phyloP scores from a whole-genome alignment of 306 rosid species.

The Senna tora region DNA sequence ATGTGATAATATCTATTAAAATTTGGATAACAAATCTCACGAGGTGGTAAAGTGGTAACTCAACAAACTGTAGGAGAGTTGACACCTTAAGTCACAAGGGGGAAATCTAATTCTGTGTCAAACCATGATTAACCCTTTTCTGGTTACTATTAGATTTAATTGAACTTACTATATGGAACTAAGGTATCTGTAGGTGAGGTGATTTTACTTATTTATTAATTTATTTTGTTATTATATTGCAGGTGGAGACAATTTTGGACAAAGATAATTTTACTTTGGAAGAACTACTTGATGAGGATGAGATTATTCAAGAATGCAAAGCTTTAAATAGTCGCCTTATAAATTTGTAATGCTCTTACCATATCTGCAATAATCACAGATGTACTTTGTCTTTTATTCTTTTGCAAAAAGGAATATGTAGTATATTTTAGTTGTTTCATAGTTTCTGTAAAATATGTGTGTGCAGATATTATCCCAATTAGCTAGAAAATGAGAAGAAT shows the following conservation, averaged over 20 bases:
- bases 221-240: conserved; percentile 41
- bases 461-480: conserved; percentile 17
- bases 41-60: background rate
- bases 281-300: conserved; percentile 97
- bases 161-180: conserved; percentile 13
- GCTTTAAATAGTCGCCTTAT: conserved; percentile 94
- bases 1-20: background rate
- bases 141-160: conserved; percentile 15
- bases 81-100: background rate
- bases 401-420: conserved; percentile 1
- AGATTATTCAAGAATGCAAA: conserved; percentile 98
- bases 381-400: conserved; percentile 21
- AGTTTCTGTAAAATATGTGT: background rate
- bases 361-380: conserved; percentile 10
- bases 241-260: conserved; percentile 99
- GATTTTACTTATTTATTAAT: conserved; percentile 5
- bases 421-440: conserved; percentile 24
- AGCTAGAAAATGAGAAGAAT: conserved; percentile 19
- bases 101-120: background rate
- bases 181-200: background rate
- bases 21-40: background rate
- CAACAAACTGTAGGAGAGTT: background rate
- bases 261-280: conserved; percentile 86
- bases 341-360: conserved; percentile 75
- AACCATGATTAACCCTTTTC: background rate